A percentile compares a stretch with the other conserved stretches of the same genome.
phyloP scores from a whole-genome alignment of 805 yeast genomes.

The Wickerhamomyces alni region DNA sequence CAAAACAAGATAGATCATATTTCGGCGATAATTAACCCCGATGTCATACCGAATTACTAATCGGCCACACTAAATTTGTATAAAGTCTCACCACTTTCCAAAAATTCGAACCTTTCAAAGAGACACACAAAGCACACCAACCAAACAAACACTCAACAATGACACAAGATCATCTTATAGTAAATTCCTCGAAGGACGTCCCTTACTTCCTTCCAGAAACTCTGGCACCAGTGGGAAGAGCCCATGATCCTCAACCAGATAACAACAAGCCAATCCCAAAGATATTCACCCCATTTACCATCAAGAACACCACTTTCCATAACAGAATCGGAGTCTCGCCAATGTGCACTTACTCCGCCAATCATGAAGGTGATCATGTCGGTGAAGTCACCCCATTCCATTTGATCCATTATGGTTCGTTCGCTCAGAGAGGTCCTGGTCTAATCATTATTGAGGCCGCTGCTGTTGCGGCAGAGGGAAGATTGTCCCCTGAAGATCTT shows the following conservation, averaged over 20 bases:
- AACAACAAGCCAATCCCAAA: constrained; percentile 9
- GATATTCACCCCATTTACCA: constrained; percentile 16
- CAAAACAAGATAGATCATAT: no score
- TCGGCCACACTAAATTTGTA: no score
- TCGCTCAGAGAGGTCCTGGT: constrained; percentile 45
- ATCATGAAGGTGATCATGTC: constrained; percentile 19
- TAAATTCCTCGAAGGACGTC: not conserved
- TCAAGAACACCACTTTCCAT: constrained; percentile 23
- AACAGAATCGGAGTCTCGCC: constrained; percentile 55
- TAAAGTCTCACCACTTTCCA: no score
- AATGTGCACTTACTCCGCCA: constrained; percentile 47
- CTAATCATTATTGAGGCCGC: constrained; percentile 41
- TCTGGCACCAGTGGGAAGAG: not conserved
- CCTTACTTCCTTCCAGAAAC: not conserved
- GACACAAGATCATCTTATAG: not conserved
- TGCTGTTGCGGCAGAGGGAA: constrained; percentile 35
- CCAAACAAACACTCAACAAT: not conserved
- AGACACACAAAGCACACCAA: no score
- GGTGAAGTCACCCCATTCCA: constrained; percentile 42
- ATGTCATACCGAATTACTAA: no score
- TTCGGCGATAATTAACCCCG: no score
- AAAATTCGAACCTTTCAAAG: no score
- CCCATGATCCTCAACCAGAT: not conserved
- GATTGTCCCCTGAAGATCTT: constrained; percentile 37
- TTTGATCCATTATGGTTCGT: constrained; percentile 40